These are phyloP conservation scores for Populus deltoides DNA, from an alignment of 345 rosid genomes.

Conservation along the genomic window DNA sequence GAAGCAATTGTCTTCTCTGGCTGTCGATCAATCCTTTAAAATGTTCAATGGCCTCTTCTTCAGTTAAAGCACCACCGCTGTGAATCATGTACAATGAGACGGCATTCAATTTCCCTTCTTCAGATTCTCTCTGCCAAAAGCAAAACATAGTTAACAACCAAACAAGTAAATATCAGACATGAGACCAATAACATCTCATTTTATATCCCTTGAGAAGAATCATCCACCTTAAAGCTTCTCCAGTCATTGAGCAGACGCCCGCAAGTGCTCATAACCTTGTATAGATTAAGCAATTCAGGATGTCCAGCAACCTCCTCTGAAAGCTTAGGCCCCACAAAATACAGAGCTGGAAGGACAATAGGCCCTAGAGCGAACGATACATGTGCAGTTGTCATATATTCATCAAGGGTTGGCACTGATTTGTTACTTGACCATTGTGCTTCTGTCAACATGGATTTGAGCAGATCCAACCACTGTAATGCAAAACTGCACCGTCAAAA, in stretches of 20 bases:
- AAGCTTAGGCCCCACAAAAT: constrained; percentile 66
- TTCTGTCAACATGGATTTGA: constrained; percentile 65
- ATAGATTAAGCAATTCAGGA: constrained; percentile 43
- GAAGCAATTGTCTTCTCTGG: constrained; percentile 47
- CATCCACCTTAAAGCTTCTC: constrained; percentile 56
- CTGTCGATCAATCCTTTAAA: constrained; percentile 30
- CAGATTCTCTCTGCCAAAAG: constrained; percentile 58
- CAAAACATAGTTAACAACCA: not conserved
- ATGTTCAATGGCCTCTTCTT: constrained; percentile 40
- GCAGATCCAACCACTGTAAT: constrained; percentile 79
- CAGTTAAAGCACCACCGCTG: constrained; percentile 16
- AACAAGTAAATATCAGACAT: not conserved
- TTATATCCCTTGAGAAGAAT: not conserved
- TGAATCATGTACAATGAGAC: constrained; percentile 55
- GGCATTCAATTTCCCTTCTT: constrained; percentile 69
- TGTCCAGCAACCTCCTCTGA: constrained; percentile 41
- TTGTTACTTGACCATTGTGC: constrained; percentile 52
- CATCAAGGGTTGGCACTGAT: constrained; percentile 54
- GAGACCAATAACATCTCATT: not conserved
- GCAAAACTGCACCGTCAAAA: constrained; percentile 6
- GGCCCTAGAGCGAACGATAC: constrained; percentile 85
- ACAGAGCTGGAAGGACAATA: constrained; percentile 71
- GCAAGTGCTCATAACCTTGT: constrained; percentile 57
- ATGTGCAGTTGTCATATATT: constrained; percentile 66
- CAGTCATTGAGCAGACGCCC: constrained; percentile 88